A percentile compares a stretch with the other conserved stretches of the same genome.
phyloP scores from a whole-genome alignment of 202 grass and related monocot species.

The Musa balbisiana region DNA sequence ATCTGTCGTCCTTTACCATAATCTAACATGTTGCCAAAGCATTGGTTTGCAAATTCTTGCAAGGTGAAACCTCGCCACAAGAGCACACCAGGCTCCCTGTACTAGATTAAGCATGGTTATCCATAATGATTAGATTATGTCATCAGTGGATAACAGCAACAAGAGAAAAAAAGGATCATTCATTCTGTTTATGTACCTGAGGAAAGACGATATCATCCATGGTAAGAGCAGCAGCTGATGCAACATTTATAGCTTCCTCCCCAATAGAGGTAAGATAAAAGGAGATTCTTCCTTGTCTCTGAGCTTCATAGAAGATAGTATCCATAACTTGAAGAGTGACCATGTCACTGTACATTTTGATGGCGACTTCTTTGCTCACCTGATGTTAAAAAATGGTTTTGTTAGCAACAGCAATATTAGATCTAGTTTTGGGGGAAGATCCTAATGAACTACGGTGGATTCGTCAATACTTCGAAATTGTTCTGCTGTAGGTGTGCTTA shows the following conservation, averaged over 20 bases:
- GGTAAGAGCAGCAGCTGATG: constrained; percentile 76
- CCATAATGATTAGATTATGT: background rate
- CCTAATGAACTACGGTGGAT: too few relatives aligned
- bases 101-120: constrained; percentile 37
- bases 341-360: constrained; percentile 85
- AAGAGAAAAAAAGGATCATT: constrained; percentile 6
- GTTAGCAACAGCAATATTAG: background rate
- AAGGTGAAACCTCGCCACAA: constrained; percentile 89
- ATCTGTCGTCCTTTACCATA: constrained; percentile 95
- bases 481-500: too few relatives aligned
- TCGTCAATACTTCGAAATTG: too few relatives aligned
- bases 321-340: constrained; percentile 90
- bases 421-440: too few relatives aligned
- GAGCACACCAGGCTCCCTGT: constrained; percentile 90
- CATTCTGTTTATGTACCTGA: constrained; percentile 44
- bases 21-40: constrained; percentile 76
- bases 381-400: constrained; percentile 26
- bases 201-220: constrained; percentile 72
- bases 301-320: constrained; percentile 92
- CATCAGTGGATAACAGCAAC: background rate
- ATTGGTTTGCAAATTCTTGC: constrained; percentile 93
- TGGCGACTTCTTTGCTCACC: constrained; percentile 73
- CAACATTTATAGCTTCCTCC: constrained; percentile 92
- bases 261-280: constrained; percentile 91
- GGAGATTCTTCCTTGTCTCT: constrained; percentile 91